Conservation (phyloP, 2,329 filamentous ascomycete genomes). For the Pyricularia grisea region DNA sequence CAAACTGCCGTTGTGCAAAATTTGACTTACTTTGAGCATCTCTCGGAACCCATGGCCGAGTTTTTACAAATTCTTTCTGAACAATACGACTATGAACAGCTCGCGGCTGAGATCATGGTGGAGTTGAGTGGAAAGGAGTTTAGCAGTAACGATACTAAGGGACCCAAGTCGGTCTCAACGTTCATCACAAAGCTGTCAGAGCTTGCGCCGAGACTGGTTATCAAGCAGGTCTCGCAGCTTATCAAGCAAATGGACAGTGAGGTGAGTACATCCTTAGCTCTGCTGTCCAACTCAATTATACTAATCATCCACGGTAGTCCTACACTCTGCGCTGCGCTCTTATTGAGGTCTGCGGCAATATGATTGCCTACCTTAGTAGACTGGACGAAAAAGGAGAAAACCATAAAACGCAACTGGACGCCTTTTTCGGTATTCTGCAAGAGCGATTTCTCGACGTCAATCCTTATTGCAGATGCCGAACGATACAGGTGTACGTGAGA, state of each 20-base stretch:
- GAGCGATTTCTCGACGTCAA: constrained; percentile 95
- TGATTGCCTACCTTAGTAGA: constrained; percentile 82
- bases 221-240: constrained; percentile 93
- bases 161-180: constrained; percentile 89
- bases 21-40: constrained; percentile 93
- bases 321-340: constrained; percentile 89
- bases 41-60: constrained; percentile 99
- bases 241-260: constrained; percentile 95
- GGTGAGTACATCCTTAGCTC: background rate
- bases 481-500: constrained; percentile 87
- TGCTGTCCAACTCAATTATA: constrained; percentile 14
- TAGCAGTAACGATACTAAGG: constrained; percentile 89
- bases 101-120: constrained; percentile 85
- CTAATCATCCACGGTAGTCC: constrained; percentile 39
- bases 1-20: constrained; percentile 98
- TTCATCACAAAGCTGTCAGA: constrained; percentile 94
- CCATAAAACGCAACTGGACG: constrained; percentile 88
- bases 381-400: constrained; percentile 88
- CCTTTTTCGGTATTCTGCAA: constrained; percentile 94
- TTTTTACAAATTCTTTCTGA: constrained; percentile 92
- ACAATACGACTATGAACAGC: constrained; percentile 94
- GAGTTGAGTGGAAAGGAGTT: constrained; percentile 98
- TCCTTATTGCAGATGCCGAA: constrained; percentile 85
- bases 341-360: constrained; percentile 94
- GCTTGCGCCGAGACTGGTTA: constrained; percentile 80